These are phyloP conservation scores for Irpex sp. DNA, from an alignment of 1,284 basidiomycete species.

Conservation along the genomic window DNA sequence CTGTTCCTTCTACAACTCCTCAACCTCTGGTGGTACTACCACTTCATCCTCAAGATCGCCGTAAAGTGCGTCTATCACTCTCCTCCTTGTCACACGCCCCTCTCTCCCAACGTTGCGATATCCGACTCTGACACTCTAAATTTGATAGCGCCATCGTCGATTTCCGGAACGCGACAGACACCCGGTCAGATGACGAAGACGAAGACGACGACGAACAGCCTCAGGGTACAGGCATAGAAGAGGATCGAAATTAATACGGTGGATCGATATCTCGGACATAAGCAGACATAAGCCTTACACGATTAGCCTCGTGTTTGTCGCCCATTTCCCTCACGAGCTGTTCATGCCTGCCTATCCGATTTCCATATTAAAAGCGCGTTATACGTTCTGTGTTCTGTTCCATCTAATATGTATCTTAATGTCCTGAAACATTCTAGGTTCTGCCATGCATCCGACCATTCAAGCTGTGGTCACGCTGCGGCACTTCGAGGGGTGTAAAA, in stretches of 20 bases:
- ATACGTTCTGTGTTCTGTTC: too few relatives aligned
- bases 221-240: background rate
- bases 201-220: conserved; percentile 30
- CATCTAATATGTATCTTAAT: background rate
- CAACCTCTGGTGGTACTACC: conserved; percentile 89
- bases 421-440: background rate
- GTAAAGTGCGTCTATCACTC: conserved; percentile 39
- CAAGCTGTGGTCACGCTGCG: background rate
- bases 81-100: background rate
- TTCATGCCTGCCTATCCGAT: background rate
- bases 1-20: conserved; percentile 75
- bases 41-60: conserved; percentile 70
- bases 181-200: conserved; percentile 70
- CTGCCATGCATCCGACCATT: background rate
- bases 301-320: background rate
- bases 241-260: background rate
- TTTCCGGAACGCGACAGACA: conserved; percentile 33
- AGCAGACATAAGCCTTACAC: background rate
- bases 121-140: background rate
- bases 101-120: background rate
- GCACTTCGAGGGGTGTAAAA: too few relatives aligned
- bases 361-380: background rate
- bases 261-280: too few relatives aligned
- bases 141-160: conserved; percentile 20
- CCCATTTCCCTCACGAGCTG: background rate